These are phyloP conservation scores for Zygosaccharomyces pseudobailii DNA, from an alignment of 1,139 yeast species.

Conservation along the genomic window DNA sequence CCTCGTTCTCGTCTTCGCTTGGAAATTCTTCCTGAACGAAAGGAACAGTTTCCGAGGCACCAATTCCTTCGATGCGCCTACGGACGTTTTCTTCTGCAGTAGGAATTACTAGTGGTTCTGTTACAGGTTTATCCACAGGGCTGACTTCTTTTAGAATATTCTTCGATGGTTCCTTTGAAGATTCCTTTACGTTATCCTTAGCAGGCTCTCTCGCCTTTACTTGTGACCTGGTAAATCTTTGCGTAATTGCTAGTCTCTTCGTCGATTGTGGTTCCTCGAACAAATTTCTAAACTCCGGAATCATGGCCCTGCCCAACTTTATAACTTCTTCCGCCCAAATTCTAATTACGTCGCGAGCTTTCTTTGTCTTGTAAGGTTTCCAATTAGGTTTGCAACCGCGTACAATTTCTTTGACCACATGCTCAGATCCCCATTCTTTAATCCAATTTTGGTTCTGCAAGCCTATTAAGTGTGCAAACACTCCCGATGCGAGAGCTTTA, in stretches of 20 bases:
- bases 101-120: neutral
- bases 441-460: slow-evolving; percentile 57
- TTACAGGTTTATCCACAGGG: neutral
- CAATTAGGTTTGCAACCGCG: slow-evolving; percentile 69
- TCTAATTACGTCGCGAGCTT: slow-evolving; percentile 41
- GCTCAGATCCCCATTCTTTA: slow-evolving; percentile 56
- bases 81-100: neutral
- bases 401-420: slow-evolving; percentile 59
- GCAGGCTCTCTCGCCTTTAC: slow-evolving; percentile 5
- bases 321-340: slow-evolving; percentile 70
- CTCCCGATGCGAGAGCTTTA: slow-evolving; percentile 76
- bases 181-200: slow-evolving; percentile 3
- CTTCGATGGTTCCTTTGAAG: neutral
- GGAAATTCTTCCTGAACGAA: slow-evolving; percentile 29
- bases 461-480: slow-evolving; percentile 73
- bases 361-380: slow-evolving; percentile 49
- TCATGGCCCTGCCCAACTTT: slow-evolving; percentile 60
- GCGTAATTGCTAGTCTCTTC: slow-evolving; percentile 9
- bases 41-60: slow-evolving; percentile 19
- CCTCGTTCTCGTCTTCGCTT: slow-evolving; percentile 33
- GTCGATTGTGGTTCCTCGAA: slow-evolving; percentile 15
- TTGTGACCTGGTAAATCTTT: slow-evolving; percentile 26
- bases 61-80: slow-evolving; percentile 11
- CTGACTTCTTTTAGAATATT: neutral
- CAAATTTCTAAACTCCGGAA: slow-evolving; percentile 44